Evolutionary conservation across 495 filamentous ascomycete genomes (phyloP).

Genomic region (Friedmanniomyces endolithicus): DNA sequence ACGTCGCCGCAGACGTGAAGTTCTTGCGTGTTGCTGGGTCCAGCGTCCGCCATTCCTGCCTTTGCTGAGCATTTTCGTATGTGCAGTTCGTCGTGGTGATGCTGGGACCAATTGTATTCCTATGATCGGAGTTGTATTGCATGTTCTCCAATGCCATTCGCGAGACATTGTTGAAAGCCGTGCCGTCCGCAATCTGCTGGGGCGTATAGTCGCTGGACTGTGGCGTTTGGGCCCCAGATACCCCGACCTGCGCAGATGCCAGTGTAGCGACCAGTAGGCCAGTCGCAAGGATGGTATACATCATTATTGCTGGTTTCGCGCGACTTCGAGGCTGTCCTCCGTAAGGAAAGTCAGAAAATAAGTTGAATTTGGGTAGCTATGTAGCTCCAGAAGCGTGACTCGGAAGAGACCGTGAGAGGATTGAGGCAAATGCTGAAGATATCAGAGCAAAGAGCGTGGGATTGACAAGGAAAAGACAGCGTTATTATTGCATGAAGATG

Average conservation of each 20-base stretch:
- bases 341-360: not conserved
- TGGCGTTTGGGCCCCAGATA: not conserved
- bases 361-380: too few relatives aligned
- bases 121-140: not conserved
- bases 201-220: slow-evolving; percentile 4
- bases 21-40: not conserved
- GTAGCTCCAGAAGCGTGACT: too few relatives aligned
- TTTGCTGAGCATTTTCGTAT: not conserved
- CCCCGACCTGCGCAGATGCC: slow-evolving; percentile 3
- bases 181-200: not conserved
- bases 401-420: too few relatives aligned
- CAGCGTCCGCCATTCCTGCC: slow-evolving; percentile 4
- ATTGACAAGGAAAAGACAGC: not conserved
- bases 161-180: slow-evolving; percentile 7
- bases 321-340: not conserved
- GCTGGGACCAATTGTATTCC: too few relatives aligned
- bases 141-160: slow-evolving; percentile 6
- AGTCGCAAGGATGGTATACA: not conserved
- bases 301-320: not conserved
- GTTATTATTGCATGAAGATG: not conserved
- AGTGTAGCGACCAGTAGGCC: not conserved
- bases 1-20: slow-evolving; percentile 8
- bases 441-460: not conserved
- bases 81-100: not conserved
- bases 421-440: not conserved